A percentile compares a stretch with the other conserved stretches of the same genome.
phyloP scores from a whole-genome alignment of 2,329 filamentous ascomycete genomes.

The Fusarium globosum region DNA sequence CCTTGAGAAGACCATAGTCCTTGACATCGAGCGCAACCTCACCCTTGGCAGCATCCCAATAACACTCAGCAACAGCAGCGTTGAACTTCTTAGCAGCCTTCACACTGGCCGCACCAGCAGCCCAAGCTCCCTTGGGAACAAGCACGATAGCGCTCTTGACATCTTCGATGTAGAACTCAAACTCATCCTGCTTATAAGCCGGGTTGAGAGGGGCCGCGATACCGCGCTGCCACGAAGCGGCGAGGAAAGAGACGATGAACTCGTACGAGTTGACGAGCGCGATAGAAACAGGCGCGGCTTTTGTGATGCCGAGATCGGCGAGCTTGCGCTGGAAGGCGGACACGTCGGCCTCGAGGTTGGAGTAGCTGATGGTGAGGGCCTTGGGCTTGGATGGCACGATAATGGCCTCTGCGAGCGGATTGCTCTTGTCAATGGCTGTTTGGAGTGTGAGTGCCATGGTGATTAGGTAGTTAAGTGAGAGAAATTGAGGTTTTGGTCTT shows the following conservation, averaged over 20 bases:
- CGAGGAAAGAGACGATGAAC: slow-evolving; percentile 88
- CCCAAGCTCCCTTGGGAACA: slow-evolving; percentile 77
- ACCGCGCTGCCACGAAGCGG: slow-evolving; percentile 84
- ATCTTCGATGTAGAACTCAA: slow-evolving; percentile 93
- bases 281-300: slow-evolving; percentile 80
- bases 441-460: slow-evolving; percentile 60
- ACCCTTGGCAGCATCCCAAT: slow-evolving; percentile 72
- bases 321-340: slow-evolving; percentile 80
- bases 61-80: slow-evolving; percentile 87
- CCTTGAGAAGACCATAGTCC: slow-evolving; percentile 74
- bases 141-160: slow-evolving; percentile 82
- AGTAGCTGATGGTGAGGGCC: slow-evolving; percentile 76
- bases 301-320: slow-evolving; percentile 76
- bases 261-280: slow-evolving; percentile 87
- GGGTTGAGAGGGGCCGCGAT: slow-evolving; percentile 90
- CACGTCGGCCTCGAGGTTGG: slow-evolving; percentile 73
- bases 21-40: slow-evolving; percentile 84
- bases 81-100: slow-evolving; percentile 82
- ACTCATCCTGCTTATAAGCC: slow-evolving; percentile 89
- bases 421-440: slow-evolving; percentile 59
- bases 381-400: slow-evolving; percentile 75
- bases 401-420: slow-evolving; percentile 66
- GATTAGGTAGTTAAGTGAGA: not conserved
- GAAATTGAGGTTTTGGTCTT: not conserved
- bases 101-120: slow-evolving; percentile 75